Evolutionary conservation across 495 filamentous ascomycete genomes (phyloP), one percentile per base, ranked within the genome.

Genomic region (Xylaria telfairii): DNA sequence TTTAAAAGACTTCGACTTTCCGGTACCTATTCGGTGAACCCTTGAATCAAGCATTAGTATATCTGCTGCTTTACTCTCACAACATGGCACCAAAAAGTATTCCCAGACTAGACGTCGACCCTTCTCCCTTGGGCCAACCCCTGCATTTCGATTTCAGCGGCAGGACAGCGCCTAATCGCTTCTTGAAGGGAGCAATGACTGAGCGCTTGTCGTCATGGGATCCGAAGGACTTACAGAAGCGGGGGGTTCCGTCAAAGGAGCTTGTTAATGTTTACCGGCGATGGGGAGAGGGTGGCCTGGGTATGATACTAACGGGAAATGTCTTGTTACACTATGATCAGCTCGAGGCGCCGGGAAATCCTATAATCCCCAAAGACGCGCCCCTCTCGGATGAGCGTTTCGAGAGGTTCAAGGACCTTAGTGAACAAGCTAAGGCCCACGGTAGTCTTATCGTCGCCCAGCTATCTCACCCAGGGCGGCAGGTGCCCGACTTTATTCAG

Each of bases 391-490:
- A 87, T 1, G 78, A 83, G 62, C 79, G 89, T 0, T 91, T 91
- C 72, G 86, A 90, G 49, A 82, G 80, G 0, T 91, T 90, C 78
- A 83, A 82, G 70, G 79, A 83, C 46, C 70, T 91, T 41, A 88
- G 83, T 0, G 66, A 75, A 1, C 79, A 72, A 7, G 81, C 81
- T 19, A 92, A 89, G 76, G 81, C 79, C 26, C 77, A 89, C 47
- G 89, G 90, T 26, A 81, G 77, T 68, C 80, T 92, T 51, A 79
- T 89, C 24, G 75, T 91, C 42, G 85, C 78, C 13, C 90, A 92
- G 72, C 76, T 91, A 65, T 85, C 81, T 67, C 90, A 91, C 74
- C 89, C 89, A 0, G 90, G 90, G n/a, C 88, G 90, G 13, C 89
- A 91, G 76, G 81, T 81, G 7, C 47, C 76, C 5, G 76, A 81